phyloP scores from a whole-genome alignment of 1,139 yeast species.

The Saccharomyces hybrid region DNA sequence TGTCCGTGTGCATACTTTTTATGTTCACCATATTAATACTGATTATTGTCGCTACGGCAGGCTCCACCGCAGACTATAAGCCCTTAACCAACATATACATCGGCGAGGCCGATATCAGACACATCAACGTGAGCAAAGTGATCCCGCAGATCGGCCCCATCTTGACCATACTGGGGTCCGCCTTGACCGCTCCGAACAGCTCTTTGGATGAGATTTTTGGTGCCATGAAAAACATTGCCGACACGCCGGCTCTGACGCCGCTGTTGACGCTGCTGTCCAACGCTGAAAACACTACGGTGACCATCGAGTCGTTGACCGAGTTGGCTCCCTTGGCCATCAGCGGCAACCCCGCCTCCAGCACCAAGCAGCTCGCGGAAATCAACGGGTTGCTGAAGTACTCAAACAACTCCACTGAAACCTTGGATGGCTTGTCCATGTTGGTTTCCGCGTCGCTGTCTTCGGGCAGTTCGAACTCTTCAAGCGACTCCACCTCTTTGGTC shows the following conservation, averaged over 20 bases:
- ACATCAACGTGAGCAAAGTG: slow-evolving; percentile 30
- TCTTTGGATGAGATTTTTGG: slow-evolving; percentile 18
- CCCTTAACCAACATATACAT: slow-evolving; percentile 28
- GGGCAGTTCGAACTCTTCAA: slow-evolving; percentile 16
- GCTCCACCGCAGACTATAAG: slow-evolving; percentile 25
- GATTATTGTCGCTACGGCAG: slow-evolving; percentile 23
- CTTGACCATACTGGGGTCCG: slow-evolving; percentile 23
- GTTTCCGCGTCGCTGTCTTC: slow-evolving; percentile 1
- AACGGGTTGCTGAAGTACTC: slow-evolving; percentile 22
- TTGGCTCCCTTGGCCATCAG: slow-evolving; percentile 27
- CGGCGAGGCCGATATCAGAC: slow-evolving; percentile 29
- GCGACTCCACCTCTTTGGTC: slow-evolving; percentile 16
- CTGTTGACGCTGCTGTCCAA: slow-evolving; percentile 22
- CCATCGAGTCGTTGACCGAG: slow-evolving; percentile 22
- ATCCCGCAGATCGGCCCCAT: slow-evolving; percentile 26
- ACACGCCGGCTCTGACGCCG: slow-evolving; percentile 26
- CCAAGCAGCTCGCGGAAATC: slow-evolving; percentile 20
- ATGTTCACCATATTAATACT: slow-evolving; percentile 22
- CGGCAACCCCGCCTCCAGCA: slow-evolving; percentile 13
- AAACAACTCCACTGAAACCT: slow-evolving; percentile 20
- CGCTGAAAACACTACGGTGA: slow-evolving; percentile 19
- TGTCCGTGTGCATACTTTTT: slow-evolving; percentile 16
- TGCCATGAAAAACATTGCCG: slow-evolving; percentile 22
- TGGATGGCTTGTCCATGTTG: slow-evolving; percentile 5
- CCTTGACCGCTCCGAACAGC: slow-evolving; percentile 21